Evolutionary conservation across 257 asterid genomes (phyloP).

Genomic region (Voacanga thouarsii): DNA sequence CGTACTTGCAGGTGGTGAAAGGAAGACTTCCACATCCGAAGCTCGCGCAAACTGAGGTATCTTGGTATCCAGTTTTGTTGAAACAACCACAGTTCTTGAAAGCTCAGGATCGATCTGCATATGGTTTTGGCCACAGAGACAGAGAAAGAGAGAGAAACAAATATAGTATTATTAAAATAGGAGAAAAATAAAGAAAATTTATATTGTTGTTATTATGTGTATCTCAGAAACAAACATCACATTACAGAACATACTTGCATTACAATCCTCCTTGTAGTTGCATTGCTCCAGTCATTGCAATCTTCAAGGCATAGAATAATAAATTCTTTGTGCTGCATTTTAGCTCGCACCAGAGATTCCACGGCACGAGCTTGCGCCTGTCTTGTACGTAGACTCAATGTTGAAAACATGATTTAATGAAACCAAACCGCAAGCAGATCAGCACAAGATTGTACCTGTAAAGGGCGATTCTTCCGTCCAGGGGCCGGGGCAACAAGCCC

Average conservation of each 20-base stretch:
- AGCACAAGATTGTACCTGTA: constrained; percentile 58
- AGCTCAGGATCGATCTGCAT: constrained; percentile 94
- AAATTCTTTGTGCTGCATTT: constrained; percentile 95
- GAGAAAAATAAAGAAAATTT: not conserved
- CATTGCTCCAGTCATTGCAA: constrained; percentile 97
- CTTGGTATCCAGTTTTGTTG: constrained; percentile 95
- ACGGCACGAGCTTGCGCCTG: constrained; percentile 96
- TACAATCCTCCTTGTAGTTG: constrained; percentile 89
- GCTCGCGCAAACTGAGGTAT: constrained; percentile 97
- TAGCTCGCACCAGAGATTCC: constrained; percentile 86
- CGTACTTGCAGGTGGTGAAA: constrained; percentile 84
- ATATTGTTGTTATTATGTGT: not conserved
- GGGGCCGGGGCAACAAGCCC: constrained; percentile 98
- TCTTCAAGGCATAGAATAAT: constrained; percentile 97
- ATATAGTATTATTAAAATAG: not conserved
- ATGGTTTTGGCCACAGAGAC: not conserved
- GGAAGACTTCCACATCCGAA: constrained; percentile 96
- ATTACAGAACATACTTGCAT: constrained; percentile 66
- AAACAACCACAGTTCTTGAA: constrained; percentile 87
- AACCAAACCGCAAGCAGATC: constrained; percentile 14
- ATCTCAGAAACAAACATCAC: not conserved
- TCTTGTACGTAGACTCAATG: constrained; percentile 27
- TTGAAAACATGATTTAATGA: constrained; percentile 15
- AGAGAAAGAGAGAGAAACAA: not conserved
- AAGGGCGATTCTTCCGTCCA: constrained; percentile 72